phyloP scores from a whole-genome alignment of 768 basidiomycete genomes.

The Rickenella mellea region DNA sequence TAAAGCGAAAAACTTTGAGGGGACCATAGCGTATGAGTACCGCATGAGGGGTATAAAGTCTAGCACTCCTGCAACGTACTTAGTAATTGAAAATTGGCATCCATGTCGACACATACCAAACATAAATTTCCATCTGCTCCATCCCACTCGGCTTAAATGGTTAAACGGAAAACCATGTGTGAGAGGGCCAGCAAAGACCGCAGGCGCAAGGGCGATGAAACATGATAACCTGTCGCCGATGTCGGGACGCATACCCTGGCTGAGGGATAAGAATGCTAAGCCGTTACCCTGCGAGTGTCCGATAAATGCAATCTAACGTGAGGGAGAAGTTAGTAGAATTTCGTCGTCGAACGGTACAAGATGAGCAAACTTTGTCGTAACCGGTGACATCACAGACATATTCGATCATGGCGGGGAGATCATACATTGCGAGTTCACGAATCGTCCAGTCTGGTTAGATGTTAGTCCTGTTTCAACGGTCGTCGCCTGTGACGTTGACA shows the following conservation, averaged over 20 bases:
- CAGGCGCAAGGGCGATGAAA: constrained; percentile 39
- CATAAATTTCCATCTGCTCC: constrained; percentile 32
- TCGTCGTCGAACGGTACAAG: too few relatives aligned
- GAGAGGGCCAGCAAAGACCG: constrained; percentile 38
- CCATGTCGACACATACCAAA: constrained; percentile 20
- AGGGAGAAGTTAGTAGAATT: background rate
- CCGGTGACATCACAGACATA: constrained; percentile 33
- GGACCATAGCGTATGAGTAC: constrained; percentile 32
- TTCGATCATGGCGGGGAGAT: constrained; percentile 36
- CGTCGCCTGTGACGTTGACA: background rate
- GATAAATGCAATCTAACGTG: constrained; percentile 31
- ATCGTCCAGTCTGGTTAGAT: constrained; percentile 33
- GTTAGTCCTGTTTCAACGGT: background rate
- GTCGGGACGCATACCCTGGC: constrained; percentile 35
- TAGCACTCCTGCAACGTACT: constrained; percentile 22
- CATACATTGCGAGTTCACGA: constrained; percentile 37
- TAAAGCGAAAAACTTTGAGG: constrained; percentile 28
- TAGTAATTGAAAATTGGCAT: background rate
- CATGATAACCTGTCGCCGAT: constrained; percentile 30
- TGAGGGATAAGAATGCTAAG: constrained; percentile 35
- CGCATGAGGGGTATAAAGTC: constrained; percentile 43
- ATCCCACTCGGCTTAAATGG: constrained; percentile 30
- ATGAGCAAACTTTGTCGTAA: constrained; percentile 25
- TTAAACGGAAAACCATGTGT: constrained; percentile 38
- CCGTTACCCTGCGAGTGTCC: constrained; percentile 44